Evolutionary conservation across 75 land plant genomes (phyloP), one percentile per base, ranked within the genome.

Genomic region (Picea sitchensis): DNA sequence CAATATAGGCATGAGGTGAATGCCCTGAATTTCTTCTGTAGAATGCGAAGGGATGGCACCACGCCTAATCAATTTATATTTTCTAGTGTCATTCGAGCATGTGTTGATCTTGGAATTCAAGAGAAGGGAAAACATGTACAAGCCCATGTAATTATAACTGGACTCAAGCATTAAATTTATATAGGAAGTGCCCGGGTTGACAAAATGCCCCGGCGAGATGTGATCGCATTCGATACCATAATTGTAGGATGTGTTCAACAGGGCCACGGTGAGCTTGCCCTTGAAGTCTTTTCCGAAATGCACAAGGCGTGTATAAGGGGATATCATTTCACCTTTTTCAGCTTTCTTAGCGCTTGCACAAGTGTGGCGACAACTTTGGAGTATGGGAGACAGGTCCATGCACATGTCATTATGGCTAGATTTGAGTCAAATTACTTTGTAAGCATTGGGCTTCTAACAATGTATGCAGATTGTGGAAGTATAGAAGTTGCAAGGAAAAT

Each of bases 381-480:
- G n/a, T 14, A 36, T 57, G 89, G 91, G 3, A 78, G 60, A 65
- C 57, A 36, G 44, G 82, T 85, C 41, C 94, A 89, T 81, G 81
- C 89, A 15, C 41, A 83, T 17, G 71, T 73, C 0, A 31, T 89
- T 11, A 86, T 87, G 76, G 41, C 78, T 77, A 91, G 91, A 4
- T 79, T 89, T 76, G 91, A 91, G 23, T 20, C 17, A 15, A 83
- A 89, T 63, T 8, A 65, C 21, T 85, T 59, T 80, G 87, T 91
- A 9, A 81, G 71, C 62, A 91, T 85, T 80, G 87, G 83, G n/a
- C 61, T 91, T 78, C 77, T 71, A 26, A 34, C 74, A 44, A 20
- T 89, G 91, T 93, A 93, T 80, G 89, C 80, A 12, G 89, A 88
- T 59, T 93, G 85, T 78, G 91, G 92, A 13, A 38, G 54, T 15